Evolutionary conservation across 2,329 filamentous ascomycete species (phyloP).

Genomic region (Botrytis aclada): DNA sequence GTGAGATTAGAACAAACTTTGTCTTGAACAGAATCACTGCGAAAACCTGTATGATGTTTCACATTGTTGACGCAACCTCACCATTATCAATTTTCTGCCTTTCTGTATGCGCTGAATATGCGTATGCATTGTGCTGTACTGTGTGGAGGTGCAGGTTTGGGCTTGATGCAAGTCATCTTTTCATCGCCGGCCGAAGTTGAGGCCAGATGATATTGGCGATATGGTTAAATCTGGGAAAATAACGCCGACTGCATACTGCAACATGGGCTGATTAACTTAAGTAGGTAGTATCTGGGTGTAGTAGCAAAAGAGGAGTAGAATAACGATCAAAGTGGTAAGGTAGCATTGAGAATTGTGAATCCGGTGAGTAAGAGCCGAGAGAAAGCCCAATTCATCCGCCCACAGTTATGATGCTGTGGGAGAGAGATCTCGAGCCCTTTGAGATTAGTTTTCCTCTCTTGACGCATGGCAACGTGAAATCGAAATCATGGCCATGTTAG

Average conservation of each 20-base stretch:
- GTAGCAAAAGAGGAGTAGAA: neutral
- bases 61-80: conserved; percentile 12
- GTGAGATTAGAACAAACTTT: conserved; percentile 3
- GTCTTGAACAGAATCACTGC: neutral
- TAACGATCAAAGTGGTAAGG: neutral
- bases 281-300: conserved; percentile 6
- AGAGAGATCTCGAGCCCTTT: neutral
- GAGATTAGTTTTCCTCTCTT: neutral
- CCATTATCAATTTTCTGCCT: conserved; percentile 9
- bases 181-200: conserved; percentile 17
- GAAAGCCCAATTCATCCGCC: neutral
- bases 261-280: neutral
- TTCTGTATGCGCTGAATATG: conserved; percentile 20
- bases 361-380: neutral
- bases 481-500: neutral
- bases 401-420: conserved; percentile 2
- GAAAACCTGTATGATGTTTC: conserved; percentile 14
- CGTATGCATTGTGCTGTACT: conserved; percentile 15
- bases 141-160: conserved; percentile 14
- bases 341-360: neutral
- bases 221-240: neutral
- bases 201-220: conserved; percentile 14
- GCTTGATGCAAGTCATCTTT: conserved; percentile 20
- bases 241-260: conserved; percentile 9
- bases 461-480: neutral